Base-by-base conservation (phyloP, 176 grass and related monocot genomes). In the Zoysia pacifica region DNA sequence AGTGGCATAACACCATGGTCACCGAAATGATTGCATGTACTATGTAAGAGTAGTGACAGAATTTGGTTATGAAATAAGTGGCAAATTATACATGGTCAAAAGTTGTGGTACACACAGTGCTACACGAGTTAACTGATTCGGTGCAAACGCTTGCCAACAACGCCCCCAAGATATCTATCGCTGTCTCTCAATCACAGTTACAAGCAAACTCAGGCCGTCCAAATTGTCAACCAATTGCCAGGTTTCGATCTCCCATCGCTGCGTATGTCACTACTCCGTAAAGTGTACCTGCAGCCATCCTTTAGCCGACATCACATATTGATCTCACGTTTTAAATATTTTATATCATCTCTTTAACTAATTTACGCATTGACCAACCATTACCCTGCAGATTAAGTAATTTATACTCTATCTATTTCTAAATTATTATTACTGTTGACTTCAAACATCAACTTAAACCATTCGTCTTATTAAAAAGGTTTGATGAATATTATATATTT, bases 131-230 rank as follows among this genome's bases (percentile, higher is more conserved):
- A 67, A 61, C 28, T 86, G 18, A 74, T 67, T 72, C 15, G 66
- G 7, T 13, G 65, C 45, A 67, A 16, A 51, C 15, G 62, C 37
- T 46, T 69, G 39, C 55, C 44, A 50, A 81, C 44, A 50, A 81
- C 54, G 47, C 56, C 47, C 11, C 13, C 20, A 7, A 77, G 15
- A 36, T 2, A 35, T 28, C 2, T 4, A 82, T 87, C 58, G 62
- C 73, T 61, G 4, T 73, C 67, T 19, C 18, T 41, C 19, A 74
- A 79, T 74, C 61, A 56, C 66, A 62, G 75, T 37, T 83, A 73
- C 52, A 54, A 52, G 50, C 50, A 37, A 80, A 69, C 66, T 70
- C 19, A 38, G 67, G 76, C 81, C 86, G 47, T 88, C 63, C 81
- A 84, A 82, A 68, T 76, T 76, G 52, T 42, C 72, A 48, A 15